Conservation (phyloP, 495 filamentous ascomycete genomes). For the Lineolata rhizophorae region DNA sequence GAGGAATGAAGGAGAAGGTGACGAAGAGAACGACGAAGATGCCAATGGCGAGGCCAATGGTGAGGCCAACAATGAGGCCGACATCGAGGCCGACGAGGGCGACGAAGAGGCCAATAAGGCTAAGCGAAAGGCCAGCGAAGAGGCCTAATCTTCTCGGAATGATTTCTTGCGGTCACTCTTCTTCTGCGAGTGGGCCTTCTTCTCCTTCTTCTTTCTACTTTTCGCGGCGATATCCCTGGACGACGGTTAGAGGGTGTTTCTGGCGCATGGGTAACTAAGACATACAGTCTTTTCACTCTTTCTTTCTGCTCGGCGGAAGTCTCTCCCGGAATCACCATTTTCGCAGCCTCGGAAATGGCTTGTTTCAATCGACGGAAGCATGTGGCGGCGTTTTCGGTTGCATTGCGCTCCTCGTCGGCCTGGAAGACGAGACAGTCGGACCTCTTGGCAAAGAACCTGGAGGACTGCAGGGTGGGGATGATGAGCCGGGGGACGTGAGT, state of each 20-base stretch:
- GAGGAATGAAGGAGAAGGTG: too few relatives aligned
- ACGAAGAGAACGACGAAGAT: too few relatives aligned
- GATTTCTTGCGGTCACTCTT: slow-evolving; percentile 53
- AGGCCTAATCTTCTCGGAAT: too few relatives aligned
- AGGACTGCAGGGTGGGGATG: slow-evolving; percentile 35
- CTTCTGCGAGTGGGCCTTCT: slow-evolving; percentile 63
- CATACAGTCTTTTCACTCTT: slow-evolving; percentile 43
- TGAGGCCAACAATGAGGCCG: too few relatives aligned
- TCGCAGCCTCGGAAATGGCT: slow-evolving; percentile 30
- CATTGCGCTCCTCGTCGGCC: slow-evolving; percentile 42
- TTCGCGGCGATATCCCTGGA: slow-evolving; percentile 49
- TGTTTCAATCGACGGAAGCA: slow-evolving; percentile 41
- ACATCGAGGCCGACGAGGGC: too few relatives aligned
- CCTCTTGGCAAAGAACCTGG: slow-evolving; percentile 45
- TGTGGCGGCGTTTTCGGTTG: slow-evolving; percentile 37
- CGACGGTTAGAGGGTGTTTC: slow-evolving; percentile 1
- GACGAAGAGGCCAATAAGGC: too few relatives aligned
- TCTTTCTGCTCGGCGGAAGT: slow-evolving; percentile 35
- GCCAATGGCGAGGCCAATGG: too few relatives aligned
- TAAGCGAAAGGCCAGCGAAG: too few relatives aligned
- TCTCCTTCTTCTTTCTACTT: slow-evolving; percentile 42
- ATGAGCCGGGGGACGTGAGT: slow-evolving; percentile 45
- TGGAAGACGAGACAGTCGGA: slow-evolving; percentile 46
- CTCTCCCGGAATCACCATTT: slow-evolving; percentile 36
- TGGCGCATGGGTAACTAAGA: too few relatives aligned